Percentiles rank a stretch among this genome's conserved stretches.
Evolutionary conservation across 23 red algal species (phyloP).

Genomic region (Gracilaria domingensis): DNA sequence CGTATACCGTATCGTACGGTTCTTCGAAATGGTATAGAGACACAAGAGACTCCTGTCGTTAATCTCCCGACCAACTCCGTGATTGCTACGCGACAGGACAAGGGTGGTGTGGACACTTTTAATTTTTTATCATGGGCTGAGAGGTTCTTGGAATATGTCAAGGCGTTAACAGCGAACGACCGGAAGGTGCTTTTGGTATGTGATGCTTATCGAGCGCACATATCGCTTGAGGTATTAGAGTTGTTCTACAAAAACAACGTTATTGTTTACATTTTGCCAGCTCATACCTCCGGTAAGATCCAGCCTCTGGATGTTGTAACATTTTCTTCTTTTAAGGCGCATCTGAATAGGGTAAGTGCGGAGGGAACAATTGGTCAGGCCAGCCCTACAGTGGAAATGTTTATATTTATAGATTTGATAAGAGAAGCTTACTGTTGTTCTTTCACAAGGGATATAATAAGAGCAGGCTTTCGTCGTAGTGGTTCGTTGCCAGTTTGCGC

Average conservation of each 20-base stretch:
- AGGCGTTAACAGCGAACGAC: background rate
- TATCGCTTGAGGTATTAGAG: slow-evolving; percentile 21
- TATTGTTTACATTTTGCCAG: slow-evolving; percentile 38
- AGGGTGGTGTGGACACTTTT: slow-evolving; percentile 33
- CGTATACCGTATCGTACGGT: slow-evolving; percentile 2
- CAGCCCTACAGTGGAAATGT: background rate
- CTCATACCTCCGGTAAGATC: slow-evolving; percentile 56
- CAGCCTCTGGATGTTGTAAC: slow-evolving; percentile 43
- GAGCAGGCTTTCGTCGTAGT: slow-evolving; percentile 32
- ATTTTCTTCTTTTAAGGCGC: slow-evolving; percentile 45
- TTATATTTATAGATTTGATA: background rate
- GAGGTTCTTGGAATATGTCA: slow-evolving; percentile 12
- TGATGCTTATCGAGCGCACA: slow-evolving; percentile 52
- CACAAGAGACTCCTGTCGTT: background rate
- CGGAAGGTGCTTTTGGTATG: slow-evolving; percentile 41
- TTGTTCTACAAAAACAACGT: slow-evolving; percentile 37
- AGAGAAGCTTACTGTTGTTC: slow-evolving; percentile 1
- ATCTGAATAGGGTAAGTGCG: background rate
- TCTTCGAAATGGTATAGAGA: background rate
- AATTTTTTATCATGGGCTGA: slow-evolving; percentile 42
- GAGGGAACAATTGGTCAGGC: background rate
- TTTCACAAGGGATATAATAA: background rate
- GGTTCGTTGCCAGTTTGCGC: slow-evolving; percentile 11
- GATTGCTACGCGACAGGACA: slow-evolving; percentile 21
- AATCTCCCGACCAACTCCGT: slow-evolving; percentile 19